phyloP scores from a whole-genome alignment of 2,329 filamentous ascomycete species.

The Juglanconis oblonga region DNA sequence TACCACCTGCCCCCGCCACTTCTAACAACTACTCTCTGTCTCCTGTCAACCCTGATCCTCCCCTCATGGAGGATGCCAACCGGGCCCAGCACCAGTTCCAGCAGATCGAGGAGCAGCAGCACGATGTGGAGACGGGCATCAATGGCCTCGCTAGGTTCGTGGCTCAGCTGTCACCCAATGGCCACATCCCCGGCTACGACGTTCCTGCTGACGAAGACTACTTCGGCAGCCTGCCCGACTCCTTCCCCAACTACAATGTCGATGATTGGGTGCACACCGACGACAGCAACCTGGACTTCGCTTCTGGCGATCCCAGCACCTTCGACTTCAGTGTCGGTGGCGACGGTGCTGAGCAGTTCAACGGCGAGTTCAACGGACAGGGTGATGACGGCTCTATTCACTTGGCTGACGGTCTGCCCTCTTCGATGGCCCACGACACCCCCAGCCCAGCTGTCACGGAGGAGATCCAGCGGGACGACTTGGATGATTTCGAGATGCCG shows the following conservation, averaged over 20 bases:
- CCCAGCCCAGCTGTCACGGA: slow-evolving; percentile 49
- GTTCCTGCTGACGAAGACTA: slow-evolving; percentile 17
- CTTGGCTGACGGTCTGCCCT: slow-evolving; percentile 15
- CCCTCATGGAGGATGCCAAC: slow-evolving; percentile 4
- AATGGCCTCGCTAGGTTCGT: slow-evolving; percentile 23
- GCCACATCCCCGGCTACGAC: slow-evolving; percentile 10
- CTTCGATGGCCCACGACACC: slow-evolving; percentile 30
- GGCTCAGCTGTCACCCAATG: slow-evolving; percentile 7
- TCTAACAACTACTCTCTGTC: slow-evolving; percentile 22
- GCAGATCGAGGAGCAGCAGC: slow-evolving; percentile 51
- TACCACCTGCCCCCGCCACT: slow-evolving; percentile 24
- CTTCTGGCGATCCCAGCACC: slow-evolving; percentile 27
- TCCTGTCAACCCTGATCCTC: neutral
- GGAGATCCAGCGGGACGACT: slow-evolving; percentile 45
- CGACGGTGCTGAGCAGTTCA: neutral
- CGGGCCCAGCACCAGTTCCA: slow-evolving; percentile 54
- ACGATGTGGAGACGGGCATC: slow-evolving; percentile 26
- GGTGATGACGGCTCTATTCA: neutral
- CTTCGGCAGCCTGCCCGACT: slow-evolving; percentile 30
- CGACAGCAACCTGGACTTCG: slow-evolving; percentile 51
- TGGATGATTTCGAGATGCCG: slow-evolving; percentile 28
- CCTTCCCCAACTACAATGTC: slow-evolving; percentile 39
- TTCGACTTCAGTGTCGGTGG: slow-evolving; percentile 14
- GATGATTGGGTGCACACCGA: slow-evolving; percentile 48
- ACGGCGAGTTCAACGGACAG: neutral